Evolutionary conservation across 169 alveolate genomes (phyloP).

Genomic region (Cryptosporidium bovis): DNA sequence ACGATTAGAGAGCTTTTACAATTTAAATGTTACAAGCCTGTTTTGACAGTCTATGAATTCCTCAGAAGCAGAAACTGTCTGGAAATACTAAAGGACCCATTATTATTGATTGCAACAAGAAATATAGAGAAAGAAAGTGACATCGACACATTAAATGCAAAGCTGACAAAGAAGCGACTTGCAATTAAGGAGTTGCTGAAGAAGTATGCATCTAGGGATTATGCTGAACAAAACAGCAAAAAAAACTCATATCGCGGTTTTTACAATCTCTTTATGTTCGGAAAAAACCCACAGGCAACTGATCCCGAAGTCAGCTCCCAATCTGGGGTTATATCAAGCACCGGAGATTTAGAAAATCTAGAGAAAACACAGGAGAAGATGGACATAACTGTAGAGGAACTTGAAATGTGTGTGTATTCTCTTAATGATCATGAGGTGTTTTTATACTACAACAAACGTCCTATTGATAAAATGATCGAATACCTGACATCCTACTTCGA

Average conservation of each 20-base stretch:
- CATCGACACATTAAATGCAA: conserved; percentile 17
- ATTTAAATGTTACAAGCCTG: conserved; percentile 84
- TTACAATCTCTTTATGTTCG: conserved; percentile 33
- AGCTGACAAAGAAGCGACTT: conserved; percentile 35
- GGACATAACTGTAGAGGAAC: conserved; percentile 86
- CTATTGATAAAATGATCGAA: conserved; percentile 70
- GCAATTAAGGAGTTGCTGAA: conserved; percentile 67
- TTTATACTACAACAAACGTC: conserved; percentile 57
- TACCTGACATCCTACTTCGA: conserved; percentile 39
- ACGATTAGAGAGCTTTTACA: conserved; percentile 86
- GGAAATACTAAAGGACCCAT: conserved; percentile 86
- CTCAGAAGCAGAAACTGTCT: conserved; percentile 84
- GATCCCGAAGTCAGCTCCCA: conserved; percentile 12
- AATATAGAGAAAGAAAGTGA: conserved; percentile 75
- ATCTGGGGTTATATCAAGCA: conserved; percentile 54
- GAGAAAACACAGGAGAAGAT: conserved; percentile 73
- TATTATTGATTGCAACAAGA: conserved; percentile 86
- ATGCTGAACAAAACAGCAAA: conserved; percentile 10
- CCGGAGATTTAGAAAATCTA: conserved; percentile 39
- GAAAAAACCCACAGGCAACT: background rate
- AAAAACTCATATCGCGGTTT: conserved; percentile 37
- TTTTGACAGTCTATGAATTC: conserved; percentile 86
- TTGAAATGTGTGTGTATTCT: conserved; percentile 91
- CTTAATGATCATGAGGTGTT: conserved; percentile 87
- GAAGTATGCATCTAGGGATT: conserved; percentile 40